Evolutionary conservation across 495 filamentous ascomycete species (phyloP).

Genomic region (Penicillium antarcticum): DNA sequence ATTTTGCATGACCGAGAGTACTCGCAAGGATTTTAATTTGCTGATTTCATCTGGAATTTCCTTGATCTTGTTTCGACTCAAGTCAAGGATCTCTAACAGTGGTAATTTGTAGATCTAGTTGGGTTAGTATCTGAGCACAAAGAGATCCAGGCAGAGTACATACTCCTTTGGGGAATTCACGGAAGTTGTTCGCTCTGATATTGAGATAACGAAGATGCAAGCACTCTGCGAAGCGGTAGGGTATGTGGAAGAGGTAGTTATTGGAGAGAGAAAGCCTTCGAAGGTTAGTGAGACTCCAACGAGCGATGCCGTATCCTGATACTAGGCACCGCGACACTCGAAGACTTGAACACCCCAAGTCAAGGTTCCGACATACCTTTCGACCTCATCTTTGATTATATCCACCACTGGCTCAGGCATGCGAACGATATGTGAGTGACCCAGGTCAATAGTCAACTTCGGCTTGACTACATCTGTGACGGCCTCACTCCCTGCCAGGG

Average conservation of each 20-base stretch:
- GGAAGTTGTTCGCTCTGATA: conserved; percentile 79
- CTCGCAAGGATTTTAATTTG: conserved; percentile 71
- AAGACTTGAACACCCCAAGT: not conserved
- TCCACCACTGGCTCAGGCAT: conserved; percentile 89
- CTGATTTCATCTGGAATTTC: conserved; percentile 75
- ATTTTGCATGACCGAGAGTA: conserved; percentile 79
- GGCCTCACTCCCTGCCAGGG: conserved; percentile 63
- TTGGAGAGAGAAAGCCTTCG: conserved; percentile 81
- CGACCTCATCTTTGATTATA: conserved; percentile 88
- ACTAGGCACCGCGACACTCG: not conserved
- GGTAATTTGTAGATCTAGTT: conserved; percentile 73
- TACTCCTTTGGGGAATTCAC: conserved; percentile 83
- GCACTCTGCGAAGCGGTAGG: conserved; percentile 79
- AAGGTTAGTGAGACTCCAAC: conserved; percentile 2
- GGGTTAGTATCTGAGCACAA: conserved; percentile 13
- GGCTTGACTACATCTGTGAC: conserved; percentile 67
- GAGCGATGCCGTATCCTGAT: not conserved
- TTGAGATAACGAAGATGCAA: conserved; percentile 92
- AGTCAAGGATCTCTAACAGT: conserved; percentile 86
- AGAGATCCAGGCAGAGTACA: conserved; percentile 25
- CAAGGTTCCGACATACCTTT: conserved; percentile 58
- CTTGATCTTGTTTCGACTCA: conserved; percentile 80
- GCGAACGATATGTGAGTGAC: conserved; percentile 72
- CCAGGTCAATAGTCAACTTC: conserved; percentile 85
- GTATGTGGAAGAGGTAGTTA: conserved; percentile 78